Percentiles rank a stretch among this genome's conserved stretches.
phyloP scores from a whole-genome alignment of 805 yeast species.

The Candida pini region DNA sequence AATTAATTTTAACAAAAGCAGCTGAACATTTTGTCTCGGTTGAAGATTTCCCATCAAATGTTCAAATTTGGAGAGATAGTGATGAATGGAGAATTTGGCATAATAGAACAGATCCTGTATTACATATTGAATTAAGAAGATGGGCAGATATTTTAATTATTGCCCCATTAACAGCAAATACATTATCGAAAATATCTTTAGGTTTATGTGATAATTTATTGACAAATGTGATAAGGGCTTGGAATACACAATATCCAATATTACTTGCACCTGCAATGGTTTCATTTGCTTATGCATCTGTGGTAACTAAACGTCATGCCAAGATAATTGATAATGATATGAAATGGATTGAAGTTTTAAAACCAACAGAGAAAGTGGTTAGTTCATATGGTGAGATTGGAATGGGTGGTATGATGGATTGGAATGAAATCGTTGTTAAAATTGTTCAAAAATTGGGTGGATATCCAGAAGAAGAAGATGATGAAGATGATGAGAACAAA shows the following conservation, averaged over 20 bases:
- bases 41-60: conserved; percentile 40
- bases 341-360: conserved; percentile 57
- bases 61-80: conserved; percentile 50
- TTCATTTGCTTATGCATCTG: conserved; percentile 52
- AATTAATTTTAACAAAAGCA: conserved; percentile 48
- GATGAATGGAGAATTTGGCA: conserved; percentile 57
- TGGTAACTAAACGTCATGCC: conserved; percentile 49
- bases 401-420: conserved; percentile 67
- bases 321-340: conserved; percentile 51
- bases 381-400: conserved; percentile 55
- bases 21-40: conserved; percentile 47
- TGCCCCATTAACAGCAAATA: conserved; percentile 69
- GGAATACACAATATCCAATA: conserved; percentile 56
- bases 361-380: conserved; percentile 55
- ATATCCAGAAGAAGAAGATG: conserved; percentile 45
- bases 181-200: conserved; percentile 48
- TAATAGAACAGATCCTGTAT: conserved; percentile 50
- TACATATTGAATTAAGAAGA: conserved; percentile 71
- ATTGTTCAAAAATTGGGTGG: conserved; percentile 52
- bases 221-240: conserved; percentile 54
- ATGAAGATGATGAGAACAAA: conserved; percentile 40
- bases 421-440: conserved; percentile 55
- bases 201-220: conserved; percentile 55
- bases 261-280: conserved; percentile 59
- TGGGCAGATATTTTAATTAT: conserved; percentile 95